phyloP scores from a whole-genome alignment of 2,329 filamentous ascomycete species.

The Gliomastix tumulicola region DNA sequence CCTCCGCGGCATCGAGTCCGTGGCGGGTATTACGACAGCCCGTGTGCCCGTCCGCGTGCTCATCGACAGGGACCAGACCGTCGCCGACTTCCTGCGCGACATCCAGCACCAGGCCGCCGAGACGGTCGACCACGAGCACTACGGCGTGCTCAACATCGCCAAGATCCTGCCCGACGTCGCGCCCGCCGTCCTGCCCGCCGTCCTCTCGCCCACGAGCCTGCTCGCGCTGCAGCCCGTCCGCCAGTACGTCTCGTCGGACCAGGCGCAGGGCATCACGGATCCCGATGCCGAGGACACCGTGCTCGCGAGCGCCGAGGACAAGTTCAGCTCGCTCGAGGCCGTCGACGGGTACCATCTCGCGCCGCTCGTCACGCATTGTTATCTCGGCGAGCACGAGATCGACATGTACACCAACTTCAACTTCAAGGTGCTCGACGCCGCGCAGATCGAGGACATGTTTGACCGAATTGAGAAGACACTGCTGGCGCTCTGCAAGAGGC shows the following conservation, averaged over 20 bases:
- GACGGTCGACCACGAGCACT: not conserved
- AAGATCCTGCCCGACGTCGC: conserved; percentile 3
- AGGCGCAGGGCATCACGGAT: no score
- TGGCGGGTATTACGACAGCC: conserved; percentile 7
- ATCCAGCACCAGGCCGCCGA: conserved; percentile 6
- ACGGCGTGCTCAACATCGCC: not conserved
- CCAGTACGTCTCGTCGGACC: no score
- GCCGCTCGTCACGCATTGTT: not conserved
- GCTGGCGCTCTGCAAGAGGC: not conserved
- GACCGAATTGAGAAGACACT: not conserved
- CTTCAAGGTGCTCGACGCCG: not conserved
- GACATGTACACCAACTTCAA: conserved; percentile 1
- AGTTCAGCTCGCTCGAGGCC: conserved; percentile 21
- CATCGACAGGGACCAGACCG: conserved; percentile 2
- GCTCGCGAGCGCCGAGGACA: not conserved
- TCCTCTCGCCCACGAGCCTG: not conserved
- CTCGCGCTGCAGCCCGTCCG: not conserved
- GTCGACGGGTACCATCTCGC: conserved; percentile 13
- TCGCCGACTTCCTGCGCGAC: conserved; percentile 6
- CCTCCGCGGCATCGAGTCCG: conserved; percentile 8
- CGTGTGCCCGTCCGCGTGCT: conserved; percentile 7
- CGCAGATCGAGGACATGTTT: not conserved
- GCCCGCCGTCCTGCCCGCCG: not conserved
- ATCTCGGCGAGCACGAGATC: conserved; percentile 1
- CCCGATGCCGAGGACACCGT: no score